Base-by-base conservation (phyloP, 768 basidiomycete genomes). In the Hortiboletus campestris region DNA sequence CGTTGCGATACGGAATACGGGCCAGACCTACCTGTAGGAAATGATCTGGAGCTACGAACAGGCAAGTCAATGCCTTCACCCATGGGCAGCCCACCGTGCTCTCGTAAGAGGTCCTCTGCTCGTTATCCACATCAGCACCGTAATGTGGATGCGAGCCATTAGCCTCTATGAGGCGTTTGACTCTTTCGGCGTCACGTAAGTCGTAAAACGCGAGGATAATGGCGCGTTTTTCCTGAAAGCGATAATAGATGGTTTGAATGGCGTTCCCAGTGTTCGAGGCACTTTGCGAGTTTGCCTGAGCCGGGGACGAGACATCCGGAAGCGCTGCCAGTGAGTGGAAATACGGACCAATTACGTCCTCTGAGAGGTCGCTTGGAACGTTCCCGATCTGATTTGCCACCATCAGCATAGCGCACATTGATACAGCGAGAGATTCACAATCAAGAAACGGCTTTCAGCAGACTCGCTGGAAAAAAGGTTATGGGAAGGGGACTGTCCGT, bases 201-300 rank as follows among this genome's bases (percentile, higher is more conserved):
- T 89, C 85, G 68, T 78, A 81, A 59, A 88, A 87, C 8, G 84
- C 80, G 56, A 86, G 74, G 43, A 87, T 71, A 41, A 81, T 70
- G 8, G 84, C 84, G 36, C 80, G 74, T 11, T 75, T 74, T 46
- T 75, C 72, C 48, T 80, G 80, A 57, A 77, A 78, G 34, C 78
- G 78, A 35, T 78, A 76, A 59, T 81, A 81, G 47, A 87, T 77
- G 10, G 83, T 83, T 64, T 84, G 83, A 53, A 88, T 77, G 46
- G 68, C 67, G 35, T 67, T 65, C 17, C 59, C 51, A 7, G 62
- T 12, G 17, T 68, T 64, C 14, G 55, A 46, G 41, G 17, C 48
- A 28, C 19, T 20, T 45, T 59, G 56, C 34, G 58, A 38, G 38
- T 41, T 46, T 20, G 46, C 41, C 20, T 43, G 64, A 51, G 41